Conservation (phyloP, 768 basidiomycete genomes). For the Podaxis carcinomalis region DNA sequence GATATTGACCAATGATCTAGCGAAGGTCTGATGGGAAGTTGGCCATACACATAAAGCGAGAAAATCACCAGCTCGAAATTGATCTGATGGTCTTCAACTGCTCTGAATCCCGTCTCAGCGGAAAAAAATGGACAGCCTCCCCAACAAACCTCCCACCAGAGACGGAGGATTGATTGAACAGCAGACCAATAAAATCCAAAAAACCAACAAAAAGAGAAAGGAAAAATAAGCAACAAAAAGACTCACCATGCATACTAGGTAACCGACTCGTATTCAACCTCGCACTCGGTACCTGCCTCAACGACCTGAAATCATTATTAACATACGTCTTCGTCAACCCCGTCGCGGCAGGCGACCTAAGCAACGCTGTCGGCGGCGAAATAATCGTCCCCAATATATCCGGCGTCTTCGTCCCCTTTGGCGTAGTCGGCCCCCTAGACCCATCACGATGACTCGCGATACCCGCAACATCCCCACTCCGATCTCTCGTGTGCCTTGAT, state of each 20-base stretch:
- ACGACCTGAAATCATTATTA: slow-evolving; percentile 78
- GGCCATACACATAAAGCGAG: too few species aligned
- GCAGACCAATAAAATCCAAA: background rate
- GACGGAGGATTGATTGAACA: too few species aligned
- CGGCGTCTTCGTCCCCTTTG: slow-evolving; percentile 46
- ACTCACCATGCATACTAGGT: slow-evolving; percentile 75
- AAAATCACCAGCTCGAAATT: too few species aligned
- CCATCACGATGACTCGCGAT: background rate
- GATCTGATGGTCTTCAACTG: too few species aligned
- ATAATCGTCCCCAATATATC: slow-evolving; percentile 63
- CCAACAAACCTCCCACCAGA: too few species aligned
- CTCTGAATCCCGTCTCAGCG: too few species aligned
- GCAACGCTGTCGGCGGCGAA: slow-evolving; percentile 65
- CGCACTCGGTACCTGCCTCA: slow-evolving; percentile 62
- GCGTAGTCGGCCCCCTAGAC: slow-evolving; percentile 44
- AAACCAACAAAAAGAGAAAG: background rate
- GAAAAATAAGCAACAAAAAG: too few species aligned
- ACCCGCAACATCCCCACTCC: background rate
- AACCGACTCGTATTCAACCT: slow-evolving; percentile 83
- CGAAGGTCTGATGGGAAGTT: too few species aligned
- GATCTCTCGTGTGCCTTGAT: background rate
- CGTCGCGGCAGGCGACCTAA: slow-evolving; percentile 68
- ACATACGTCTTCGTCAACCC: slow-evolving; percentile 80
- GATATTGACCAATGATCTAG: too few species aligned
- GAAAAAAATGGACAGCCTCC: too few species aligned